Evolutionary conservation across 805 yeast genomes (phyloP), one percentile per base, ranked within the genome.

Genomic region (Scheffersomyces ergatensis): DNA sequence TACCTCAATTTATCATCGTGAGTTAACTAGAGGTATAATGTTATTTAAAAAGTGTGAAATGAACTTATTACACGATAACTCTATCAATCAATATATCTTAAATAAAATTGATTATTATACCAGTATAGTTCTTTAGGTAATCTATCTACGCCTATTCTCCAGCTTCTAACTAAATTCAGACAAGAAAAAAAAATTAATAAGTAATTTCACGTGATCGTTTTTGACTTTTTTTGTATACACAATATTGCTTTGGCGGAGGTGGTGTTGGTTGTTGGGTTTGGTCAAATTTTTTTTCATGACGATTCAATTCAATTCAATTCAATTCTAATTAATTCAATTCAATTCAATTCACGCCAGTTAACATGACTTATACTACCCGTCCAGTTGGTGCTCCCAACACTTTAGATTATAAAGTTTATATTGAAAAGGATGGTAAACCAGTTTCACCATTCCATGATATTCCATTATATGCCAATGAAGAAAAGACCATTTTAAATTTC

Each of bases 341-440:
- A n/a, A n/a, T n/a, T n/a, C n/a, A n/a, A n/a, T n/a, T n/a, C n/a
- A n/a, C n/a, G n/a, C 20, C 19, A 30, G n/a, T 21, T 13, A 49
- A 21, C 37, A 85, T 85, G 92, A 68, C 80, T 51, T 92, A 85
- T 82, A 70, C 92, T 46, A 77, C 93, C 50, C 95, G 97, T 77
- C 90, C 85, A 73, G 74, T 90, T 60, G 99, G 96, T 61, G 95
- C 97, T 53, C 89, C 93, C 63, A 82, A 90, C 87, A 85, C 98
- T 49, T 78, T 89, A 57, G 98, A 92, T 60, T 86, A 83, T 87
- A 87, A 83, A 69, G 92, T 87, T 55, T 93, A 60, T 82, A 74
- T 92, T 53, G 97, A 90, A 76, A 72, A 89, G 67, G 89, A 89
- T 65, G 98, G 98, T 44, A 85, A 89, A 74, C 89, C 90, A 54